Conservation (phyloP, 345 rosid genomes). For the Murraya koenigii region DNA sequence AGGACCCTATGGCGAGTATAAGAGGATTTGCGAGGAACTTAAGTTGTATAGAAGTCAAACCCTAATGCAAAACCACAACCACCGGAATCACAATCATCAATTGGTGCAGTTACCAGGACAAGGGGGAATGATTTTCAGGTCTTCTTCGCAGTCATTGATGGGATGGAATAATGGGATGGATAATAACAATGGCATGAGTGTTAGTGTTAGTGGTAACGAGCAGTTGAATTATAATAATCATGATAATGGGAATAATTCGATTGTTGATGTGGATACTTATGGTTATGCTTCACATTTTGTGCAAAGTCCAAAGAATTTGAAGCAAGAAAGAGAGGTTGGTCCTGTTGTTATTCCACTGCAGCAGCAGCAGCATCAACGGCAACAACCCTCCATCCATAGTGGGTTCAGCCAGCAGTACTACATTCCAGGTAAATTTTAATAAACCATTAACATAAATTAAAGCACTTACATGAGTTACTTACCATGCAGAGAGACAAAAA, state of each 20-base stretch:
- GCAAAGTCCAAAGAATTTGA: constrained; percentile 19
- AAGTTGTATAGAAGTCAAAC: constrained; percentile 32
- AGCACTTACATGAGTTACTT: neutral
- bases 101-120: neutral
- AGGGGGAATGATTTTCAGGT: neutral
- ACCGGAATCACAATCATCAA: constrained; percentile 14
- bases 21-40: constrained; percentile 52
- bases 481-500: neutral
- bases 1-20: constrained; percentile 62
- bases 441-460: too few relatives aligned
- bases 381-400: constrained; percentile 8
- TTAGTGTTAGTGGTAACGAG: neutral
- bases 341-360: constrained; percentile 12
- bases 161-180: neutral
- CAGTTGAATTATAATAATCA: neutral
- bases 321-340: constrained; percentile 24
- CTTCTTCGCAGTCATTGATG: neutral
- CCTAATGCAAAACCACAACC: constrained; percentile 1
- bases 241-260: constrained; percentile 10
- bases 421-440: constrained; percentile 21
- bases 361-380: constrained; percentile 10
- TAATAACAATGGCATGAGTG: neutral
- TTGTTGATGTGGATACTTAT: constrained; percentile 24
- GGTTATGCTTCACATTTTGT: constrained; percentile 18
- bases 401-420: constrained; percentile 29